Base-by-base conservation (phyloP, 2,329 filamentous ascomycete genomes). In the Orbilia blumenaviensis region DNA sequence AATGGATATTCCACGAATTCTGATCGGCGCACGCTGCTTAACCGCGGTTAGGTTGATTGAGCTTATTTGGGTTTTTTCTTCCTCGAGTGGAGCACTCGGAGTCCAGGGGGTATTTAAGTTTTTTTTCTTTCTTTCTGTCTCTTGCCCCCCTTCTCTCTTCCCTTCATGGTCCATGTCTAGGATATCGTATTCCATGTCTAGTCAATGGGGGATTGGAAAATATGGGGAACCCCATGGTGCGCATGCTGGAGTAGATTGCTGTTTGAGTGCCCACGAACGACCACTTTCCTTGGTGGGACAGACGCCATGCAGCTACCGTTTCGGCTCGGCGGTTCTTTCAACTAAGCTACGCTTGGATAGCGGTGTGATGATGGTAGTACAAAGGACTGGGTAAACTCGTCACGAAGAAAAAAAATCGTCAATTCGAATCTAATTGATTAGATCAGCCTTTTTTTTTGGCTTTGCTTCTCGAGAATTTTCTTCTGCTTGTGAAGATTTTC, bases 301-400 rank as follows among this genome's bases (percentile, higher is more conserved):
- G 32, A 32, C 50, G 50, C 50, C 10, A 36, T 29, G 42, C 29
- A 62, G 66, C 34, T 63, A 29, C 56, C 63, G 44, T 62, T 41
- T 62, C 66, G 32, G 56, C 38, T 71, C 66, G 54, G 66, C 36
- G 60, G 32, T 56, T 62, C 12, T 14, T 63, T 56, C 66, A 56
- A 46, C 42, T 54, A 69, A 21, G 66, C n/a, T n/a, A n/a, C n/a
- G n/a, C n/a, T 44, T 41, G 18, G 12, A 25, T 25, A 14, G 32
- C 10, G n/a, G 34, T 52, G 48, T n/a, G n/a, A 25, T 10, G 14
- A 3, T 8, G 21, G 48, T 52, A 34, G 25, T 18, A 41, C 38
- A 27, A 46, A 68, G n/a, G n/a, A 54, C 23, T n/a, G 52, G 50
- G 52, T 41, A 50, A 44, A 18, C 38, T n/a, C n/a, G n/a, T n/a